Evolutionary conservation across 2,329 filamentous ascomycete species (phyloP), one percentile per base, ranked within the genome.

Genomic region (Xylariomycetidae sp.): DNA sequence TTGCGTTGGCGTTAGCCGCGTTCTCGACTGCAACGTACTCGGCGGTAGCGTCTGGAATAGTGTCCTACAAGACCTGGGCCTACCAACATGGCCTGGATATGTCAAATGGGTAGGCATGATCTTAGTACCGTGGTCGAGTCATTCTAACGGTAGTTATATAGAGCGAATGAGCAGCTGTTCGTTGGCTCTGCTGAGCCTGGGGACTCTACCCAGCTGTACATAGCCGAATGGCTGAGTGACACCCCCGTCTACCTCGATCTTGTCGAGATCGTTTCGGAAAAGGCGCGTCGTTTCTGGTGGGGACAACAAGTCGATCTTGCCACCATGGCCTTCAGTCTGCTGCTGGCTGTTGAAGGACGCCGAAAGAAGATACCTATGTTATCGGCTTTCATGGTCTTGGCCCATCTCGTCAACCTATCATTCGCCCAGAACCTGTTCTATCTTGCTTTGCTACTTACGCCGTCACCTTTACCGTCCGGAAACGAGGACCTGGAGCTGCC

Each of bases 341-440:
- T 79, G 38, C 59, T 81, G 19, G 70, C 74, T 2, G 62, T 77
- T 24, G 72, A 79, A 54, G 76, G 77, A 46, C 66, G 67, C 27
- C 63, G 74, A 42, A 69, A 75, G 34, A 68, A 68, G 13, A 70
- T 82, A 9, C 65, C 71, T 1, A 58, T 68, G 32, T 57, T 74
- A 2, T 69, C 71, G 53, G 67, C 71, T 2, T 81, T 79, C 43
- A 63, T 79, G 38, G 53, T 68, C 10, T 56, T 82, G n/a, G 69
- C 70, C 12, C 74, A 80, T 33, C 59, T 76, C 5, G 67, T 79
- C 33, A 74, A 68, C 35, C 57, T 82, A 9, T 76, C 74, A 0
- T 79, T 74, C 44, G 73, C 76, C 3, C 70, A 77, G 53, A 80
- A 76, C 44, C 56, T 82, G 19, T 82, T 82, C 58, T 78, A 74